These are phyloP conservation scores for Podospora pseudocomata DNA, from an alignment of 495 filamentous ascomycete genomes.

Conservation along the genomic window DNA sequence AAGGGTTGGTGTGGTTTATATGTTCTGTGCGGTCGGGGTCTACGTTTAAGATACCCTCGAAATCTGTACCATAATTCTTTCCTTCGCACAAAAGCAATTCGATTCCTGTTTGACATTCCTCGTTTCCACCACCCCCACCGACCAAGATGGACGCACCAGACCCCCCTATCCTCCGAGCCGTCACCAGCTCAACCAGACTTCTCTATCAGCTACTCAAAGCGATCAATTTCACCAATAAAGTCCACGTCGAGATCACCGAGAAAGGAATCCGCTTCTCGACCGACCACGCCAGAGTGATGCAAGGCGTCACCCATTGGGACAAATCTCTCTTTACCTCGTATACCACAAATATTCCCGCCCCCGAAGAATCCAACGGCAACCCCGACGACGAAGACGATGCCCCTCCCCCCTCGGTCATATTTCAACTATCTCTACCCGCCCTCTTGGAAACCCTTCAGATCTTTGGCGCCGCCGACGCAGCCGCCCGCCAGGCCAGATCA, in stretches of 20 bases:
- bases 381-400: slow-evolving; percentile 34
- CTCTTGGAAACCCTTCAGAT: slow-evolving; percentile 94
- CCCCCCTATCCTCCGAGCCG: slow-evolving; percentile 68
- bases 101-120: slow-evolving; percentile 10
- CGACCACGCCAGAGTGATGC: slow-evolving; percentile 80
- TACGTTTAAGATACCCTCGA: slow-evolving; percentile 72
- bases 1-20: slow-evolving; percentile 92
- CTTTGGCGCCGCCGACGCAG: slow-evolving; percentile 72
- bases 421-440: slow-evolving; percentile 81
- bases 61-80: slow-evolving; percentile 40
- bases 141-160: slow-evolving; percentile 14
- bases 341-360: slow-evolving; percentile 45
- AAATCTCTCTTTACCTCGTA: slow-evolving; percentile 84
- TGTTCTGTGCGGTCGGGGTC: slow-evolving; percentile 97
- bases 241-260: slow-evolving; percentile 75
- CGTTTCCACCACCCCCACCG: neutral
- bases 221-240: slow-evolving; percentile 74
- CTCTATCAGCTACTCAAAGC: slow-evolving; percentile 87
- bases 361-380: slow-evolving; percentile 13
- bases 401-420: slow-evolving; percentile 46
- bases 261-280: slow-evolving; percentile 83
- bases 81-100: slow-evolving; percentile 18
- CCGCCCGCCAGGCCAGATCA: slow-evolving; percentile 49
- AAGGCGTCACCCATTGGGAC: slow-evolving; percentile 71
- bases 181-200: slow-evolving; percentile 81